Percentiles rank a stretch among this genome's conserved stretches.
phyloP scores from a whole-genome alignment of 352 stramenopile genomes.

The Phytophthora quininea region DNA sequence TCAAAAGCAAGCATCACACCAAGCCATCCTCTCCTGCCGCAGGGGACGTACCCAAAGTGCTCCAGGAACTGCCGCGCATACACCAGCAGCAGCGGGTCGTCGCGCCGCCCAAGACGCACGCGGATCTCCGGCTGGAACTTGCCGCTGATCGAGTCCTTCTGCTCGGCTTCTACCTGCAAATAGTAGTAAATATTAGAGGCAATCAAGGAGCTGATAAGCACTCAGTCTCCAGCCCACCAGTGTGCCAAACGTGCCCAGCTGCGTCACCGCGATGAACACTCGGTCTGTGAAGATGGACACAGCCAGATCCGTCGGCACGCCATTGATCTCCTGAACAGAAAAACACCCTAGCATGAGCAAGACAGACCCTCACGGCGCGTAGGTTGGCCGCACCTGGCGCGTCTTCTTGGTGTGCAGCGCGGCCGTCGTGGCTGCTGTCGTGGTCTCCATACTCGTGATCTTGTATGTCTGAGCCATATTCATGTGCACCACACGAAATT shows the following conservation, averaged over 20 bases:
- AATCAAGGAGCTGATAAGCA: no score
- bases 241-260: constrained; percentile 83
- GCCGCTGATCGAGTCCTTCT: constrained; percentile 80
- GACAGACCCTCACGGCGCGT: not conserved
- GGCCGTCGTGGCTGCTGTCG: constrained; percentile 6
- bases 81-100: constrained; percentile 84
- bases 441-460: constrained; percentile 16
- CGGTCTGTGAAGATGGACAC: constrained; percentile 82
- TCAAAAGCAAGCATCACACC: no score
- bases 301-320: constrained; percentile 67
- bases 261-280: constrained; percentile 84
- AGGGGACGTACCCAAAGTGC: constrained; percentile 71
- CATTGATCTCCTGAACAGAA: constrained; percentile 68
- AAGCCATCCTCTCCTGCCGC: no score
- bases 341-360: constrained; percentile 6
- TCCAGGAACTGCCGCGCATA: constrained; percentile 86
- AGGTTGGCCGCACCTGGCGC: constrained; percentile 33
- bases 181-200: no score
- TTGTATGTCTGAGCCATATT: not conserved
- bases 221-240: constrained; percentile 40
- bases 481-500: constrained; percentile 1
- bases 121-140: constrained; percentile 82
- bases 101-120: constrained; percentile 72
- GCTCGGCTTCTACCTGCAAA: constrained; percentile 66
- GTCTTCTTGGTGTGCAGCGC: constrained; percentile 54